Evolutionary conservation across 116 monocot species (phyloP), one percentile per base, ranked within the genome.

Genomic region (Phalaenopsis hybrid): DNA sequence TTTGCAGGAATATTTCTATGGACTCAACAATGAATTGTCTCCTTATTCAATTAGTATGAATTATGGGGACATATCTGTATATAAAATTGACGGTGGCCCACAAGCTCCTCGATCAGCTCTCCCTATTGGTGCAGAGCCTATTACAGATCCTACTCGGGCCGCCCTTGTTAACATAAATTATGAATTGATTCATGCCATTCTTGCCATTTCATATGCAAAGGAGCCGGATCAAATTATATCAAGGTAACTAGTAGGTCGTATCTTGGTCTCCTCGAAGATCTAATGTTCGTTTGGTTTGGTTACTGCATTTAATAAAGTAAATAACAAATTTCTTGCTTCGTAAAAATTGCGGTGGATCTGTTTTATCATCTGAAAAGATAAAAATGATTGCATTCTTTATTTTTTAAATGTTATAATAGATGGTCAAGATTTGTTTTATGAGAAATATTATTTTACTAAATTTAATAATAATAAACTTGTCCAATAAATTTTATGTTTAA

Each of bases 141-240:
- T 89, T 41, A 91, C 94, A 43, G 91, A 94, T 77, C 96, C 96
- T 67, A 93, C 84, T 51, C 91, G 94, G 31, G 70, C 90, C 28
- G 90, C 89, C n/a, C 76, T 88, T 43, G 88, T 97, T 6, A 92
- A 83, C 82, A 90, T 97, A 79, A 94, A 86, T 44, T 88, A 81
- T 34, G 94, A 97, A 70, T 89, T 97, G 59, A 81, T 97, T 17
- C 92, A 93, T 85, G 82, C 79, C 45, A 86, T 94, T 88, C 88
- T 97, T 58, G 94, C 94, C 78, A 91, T 97, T 88, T 97, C 94
- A 20, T 97, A 93, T 89, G 97, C 97, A 4, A 94, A 94, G 84
- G 94, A 97, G 82, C 84, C 87, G 65, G 91, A 97, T 81, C 85
- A 94, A 84, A 91, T 97, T 52, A 82, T 91, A 49, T 89, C 94